Percentiles rank a stretch among this genome's conserved stretches.
Conservation (phyloP, 352 stramenopile species). For the Globisporangium yorkense region DNA sequence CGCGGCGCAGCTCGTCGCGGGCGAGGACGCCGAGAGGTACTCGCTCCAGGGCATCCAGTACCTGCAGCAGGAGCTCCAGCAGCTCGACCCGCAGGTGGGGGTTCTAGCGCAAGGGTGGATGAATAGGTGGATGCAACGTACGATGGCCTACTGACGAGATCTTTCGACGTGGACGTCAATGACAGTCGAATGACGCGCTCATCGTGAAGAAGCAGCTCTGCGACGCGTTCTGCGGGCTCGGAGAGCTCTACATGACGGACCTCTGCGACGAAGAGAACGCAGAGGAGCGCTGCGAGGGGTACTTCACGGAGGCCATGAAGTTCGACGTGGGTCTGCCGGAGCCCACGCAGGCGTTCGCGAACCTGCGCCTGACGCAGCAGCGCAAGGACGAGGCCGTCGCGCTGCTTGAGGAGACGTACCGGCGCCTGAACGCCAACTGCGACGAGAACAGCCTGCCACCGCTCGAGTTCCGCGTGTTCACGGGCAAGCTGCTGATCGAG, state of each 20-base stretch:
- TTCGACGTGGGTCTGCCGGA: conserved; percentile 89
- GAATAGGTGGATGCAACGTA: background rate
- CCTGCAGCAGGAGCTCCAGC: conserved; percentile 51
- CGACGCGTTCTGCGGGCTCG: conserved; percentile 91
- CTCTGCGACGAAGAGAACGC: conserved; percentile 92
- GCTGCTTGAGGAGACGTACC: conserved; percentile 90
- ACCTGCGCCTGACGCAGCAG: conserved; percentile 92
- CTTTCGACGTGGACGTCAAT: background rate
- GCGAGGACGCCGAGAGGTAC: conserved; percentile 68
- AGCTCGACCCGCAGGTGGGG: conserved; percentile 18
- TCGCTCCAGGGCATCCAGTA: conserved; percentile 65
- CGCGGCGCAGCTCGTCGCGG: conserved; percentile 66
- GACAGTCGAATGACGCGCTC: conserved; percentile 37
- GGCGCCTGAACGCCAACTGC: conserved; percentile 78
- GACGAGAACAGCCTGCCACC: conserved; percentile 69
- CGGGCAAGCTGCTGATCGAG: conserved; percentile 83
- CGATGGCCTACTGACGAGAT: no score
- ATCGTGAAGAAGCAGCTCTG: conserved; percentile 90
- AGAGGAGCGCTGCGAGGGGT: conserved; percentile 89
- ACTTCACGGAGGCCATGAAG: conserved; percentile 87
- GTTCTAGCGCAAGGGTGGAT: no score
- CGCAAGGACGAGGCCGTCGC: conserved; percentile 83
- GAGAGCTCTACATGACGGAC: conserved; percentile 98
- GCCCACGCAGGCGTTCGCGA: conserved; percentile 93
- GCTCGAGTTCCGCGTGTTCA: conserved; percentile 81